A percentile compares a stretch with the other conserved stretches of the same genome.
Evolutionary conservation across 2,329 filamentous ascomycete genomes (phyloP).

Genomic region (Phialophora expanda): DNA sequence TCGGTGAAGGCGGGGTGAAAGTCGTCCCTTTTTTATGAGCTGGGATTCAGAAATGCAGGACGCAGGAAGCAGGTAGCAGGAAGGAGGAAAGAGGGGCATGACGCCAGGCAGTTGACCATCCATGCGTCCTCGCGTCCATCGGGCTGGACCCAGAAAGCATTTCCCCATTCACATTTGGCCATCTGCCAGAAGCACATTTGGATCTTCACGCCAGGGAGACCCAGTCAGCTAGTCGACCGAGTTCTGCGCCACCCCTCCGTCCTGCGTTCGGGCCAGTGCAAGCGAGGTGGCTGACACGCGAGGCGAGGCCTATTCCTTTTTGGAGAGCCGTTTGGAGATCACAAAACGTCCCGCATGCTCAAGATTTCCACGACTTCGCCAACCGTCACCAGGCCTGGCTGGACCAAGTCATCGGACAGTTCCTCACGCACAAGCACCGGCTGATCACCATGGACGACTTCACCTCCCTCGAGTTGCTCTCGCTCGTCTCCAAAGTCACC

Average conservation of each 20-base stretch:
- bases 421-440: neutral
- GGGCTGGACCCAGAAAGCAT: neutral
- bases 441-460: conserved; percentile 77
- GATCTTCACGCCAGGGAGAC: neutral
- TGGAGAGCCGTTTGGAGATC: conserved; percentile 10
- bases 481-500: conserved; percentile 91
- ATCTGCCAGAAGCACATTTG: conserved; percentile 4
- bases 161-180: conserved; percentile 6
- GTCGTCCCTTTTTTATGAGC: conserved; percentile 1
- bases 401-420: conserved; percentile 2
- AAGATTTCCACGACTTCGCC: conserved; percentile 10
- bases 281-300: conserved; percentile 19
- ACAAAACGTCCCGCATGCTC: conserved; percentile 3
- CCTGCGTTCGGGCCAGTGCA: conserved; percentile 22
- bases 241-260: conserved; percentile 8
- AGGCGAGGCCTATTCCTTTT: conserved; percentile 3
- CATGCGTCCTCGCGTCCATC: neutral
- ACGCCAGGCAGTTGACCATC: neutral
- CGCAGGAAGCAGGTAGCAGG: conserved; percentile 3
- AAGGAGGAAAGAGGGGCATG: conserved; percentile 5
- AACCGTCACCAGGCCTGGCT: conserved; percentile 9
- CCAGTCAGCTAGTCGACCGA: neutral
- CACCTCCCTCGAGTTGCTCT: conserved; percentile 86
- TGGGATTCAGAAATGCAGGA: neutral
- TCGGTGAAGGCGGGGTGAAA: conserved; percentile 13